Percentiles rank a stretch among this genome's conserved stretches.
These are phyloP conservation scores for Paraleonurus japonicus DNA, from an alignment of 257 asterid species.

Conservation along the genomic window DNA sequence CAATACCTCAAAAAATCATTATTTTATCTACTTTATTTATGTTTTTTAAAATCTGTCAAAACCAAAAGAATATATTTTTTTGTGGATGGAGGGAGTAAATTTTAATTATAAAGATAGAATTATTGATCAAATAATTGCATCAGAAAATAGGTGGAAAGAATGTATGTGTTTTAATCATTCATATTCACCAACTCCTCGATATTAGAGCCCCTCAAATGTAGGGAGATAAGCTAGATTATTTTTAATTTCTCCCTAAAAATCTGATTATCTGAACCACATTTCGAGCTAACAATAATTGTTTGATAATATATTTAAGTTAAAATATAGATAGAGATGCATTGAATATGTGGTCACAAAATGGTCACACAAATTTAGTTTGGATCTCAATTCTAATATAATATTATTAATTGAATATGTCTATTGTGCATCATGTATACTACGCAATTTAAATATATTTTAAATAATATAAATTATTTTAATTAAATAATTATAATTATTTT, in stretches of 20 bases:
- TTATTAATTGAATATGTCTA: too few species aligned
- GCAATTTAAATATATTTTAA: too few species aligned
- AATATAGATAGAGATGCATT: slow-evolving; percentile 8
- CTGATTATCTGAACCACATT: slow-evolving; percentile 14
- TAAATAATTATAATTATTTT: too few species aligned
- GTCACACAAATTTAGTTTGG: background rate
- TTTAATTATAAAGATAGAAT: background rate
- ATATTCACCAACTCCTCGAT: slow-evolving; percentile 21
- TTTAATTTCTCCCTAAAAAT: background rate
- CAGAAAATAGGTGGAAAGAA: slow-evolving; percentile 14
- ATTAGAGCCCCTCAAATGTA: background rate
- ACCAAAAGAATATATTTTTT: too few species aligned
- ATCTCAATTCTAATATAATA: too few species aligned
- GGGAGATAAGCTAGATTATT: slow-evolving; percentile 1
- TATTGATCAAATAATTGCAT: slow-evolving; percentile 21
- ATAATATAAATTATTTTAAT: too few species aligned
- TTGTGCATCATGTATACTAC: background rate
- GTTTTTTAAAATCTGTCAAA: too few species aligned
- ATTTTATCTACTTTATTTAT: too few species aligned
- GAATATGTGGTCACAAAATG: slow-evolving; percentile 16
- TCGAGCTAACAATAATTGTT: background rate
- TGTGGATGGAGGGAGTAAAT: too few species aligned
- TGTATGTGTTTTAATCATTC: slow-evolving; percentile 23
- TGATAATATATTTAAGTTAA: background rate
- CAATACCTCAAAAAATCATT: too few species aligned